Base-by-base conservation (phyloP, 2,329 filamentous ascomycete genomes). In the Fusarium sterilihyphosum region DNA sequence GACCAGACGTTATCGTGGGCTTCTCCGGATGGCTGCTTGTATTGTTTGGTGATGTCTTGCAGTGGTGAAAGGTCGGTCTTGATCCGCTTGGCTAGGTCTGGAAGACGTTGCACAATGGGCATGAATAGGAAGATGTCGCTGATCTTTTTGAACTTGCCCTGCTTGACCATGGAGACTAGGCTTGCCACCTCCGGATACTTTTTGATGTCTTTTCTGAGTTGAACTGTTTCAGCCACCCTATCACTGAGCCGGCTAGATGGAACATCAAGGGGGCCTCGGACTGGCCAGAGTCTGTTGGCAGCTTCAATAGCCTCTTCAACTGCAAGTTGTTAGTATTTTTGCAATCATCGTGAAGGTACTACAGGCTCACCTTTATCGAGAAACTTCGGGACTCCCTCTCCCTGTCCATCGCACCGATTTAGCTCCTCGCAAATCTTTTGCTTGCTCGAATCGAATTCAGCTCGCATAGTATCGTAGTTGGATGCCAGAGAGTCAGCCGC, bases 141-240 rank as follows among this genome's bases (percentile, higher is more conserved):
- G 29, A 50, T 18, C 26, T n/a, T 31, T 17, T 50, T 50, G 22
- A 31, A 50, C 22, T 50, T 31, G 10, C 47, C 20, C 47, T 31
- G 29, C 20, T 50, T 50, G 47, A 50, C n/a, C 22, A 9, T 31
- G 16, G 47, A 50, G 14, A 50, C 29, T 13, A 50, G 16, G 17
- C 14, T 31, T 50, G 20, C 11, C 10, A 8, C 10, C 14, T 31
- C 47, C 0, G 29, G 47, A 31, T 31, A 9, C 29, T 13, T 50
- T 18, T 31, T 31, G 29, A 50, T 50, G 47, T 50, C 29, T 0
- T 50, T 50, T 50, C 47, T 17, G 3, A 50, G 29, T 13, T 50
- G 29, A 9, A 31, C 7, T 0, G 29, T 50, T 2, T 50, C 47
- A 6, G 47, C 10, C 2, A 31, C 1, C 2, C 47, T 50, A 0